A percentile compares a stretch with the other conserved stretches of the same genome.
These are phyloP conservation scores for Rhizopogon sp. DNA, from an alignment of 768 basidiomycete species.

Conservation along the genomic window DNA sequence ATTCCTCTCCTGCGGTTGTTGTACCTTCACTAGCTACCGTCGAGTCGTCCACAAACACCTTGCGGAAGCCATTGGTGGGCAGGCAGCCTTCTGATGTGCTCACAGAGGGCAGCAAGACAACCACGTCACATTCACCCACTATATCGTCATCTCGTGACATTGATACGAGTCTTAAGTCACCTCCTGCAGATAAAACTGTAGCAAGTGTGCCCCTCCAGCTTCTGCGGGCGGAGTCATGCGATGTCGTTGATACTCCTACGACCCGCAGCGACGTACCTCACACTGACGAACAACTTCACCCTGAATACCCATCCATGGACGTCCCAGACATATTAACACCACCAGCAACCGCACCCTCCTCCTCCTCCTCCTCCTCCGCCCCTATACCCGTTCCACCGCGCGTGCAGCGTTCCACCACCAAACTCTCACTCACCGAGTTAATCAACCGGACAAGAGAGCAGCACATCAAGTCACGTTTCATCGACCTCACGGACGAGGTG, in stretches of 20 bases:
- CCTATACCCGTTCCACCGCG: constrained; percentile 20
- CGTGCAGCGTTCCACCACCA: constrained; percentile 7
- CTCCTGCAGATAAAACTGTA: neutral
- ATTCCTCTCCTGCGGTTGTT: neutral
- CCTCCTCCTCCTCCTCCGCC: neutral
- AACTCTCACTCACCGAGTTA: constrained; percentile 15
- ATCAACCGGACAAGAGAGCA: constrained; percentile 17
- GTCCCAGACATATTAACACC: neutral
- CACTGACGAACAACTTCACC: neutral
- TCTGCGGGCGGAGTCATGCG: neutral
- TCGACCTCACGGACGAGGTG: neutral
- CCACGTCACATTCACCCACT: neutral
- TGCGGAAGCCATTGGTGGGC: neutral
- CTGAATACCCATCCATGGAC: neutral
- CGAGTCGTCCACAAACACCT: neutral
- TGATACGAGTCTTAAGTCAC: neutral
- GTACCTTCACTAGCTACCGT: neutral
- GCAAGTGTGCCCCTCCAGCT: neutral
- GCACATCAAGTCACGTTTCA: neutral
- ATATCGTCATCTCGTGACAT: neutral
- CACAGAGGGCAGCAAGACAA: no score
- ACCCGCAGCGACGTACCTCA: neutral
- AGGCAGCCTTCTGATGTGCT: neutral
- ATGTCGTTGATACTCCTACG: neutral
- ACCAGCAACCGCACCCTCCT: constrained; percentile 1